Percentiles rank a stretch among this genome's conserved stretches.
Conservation (phyloP, 2,329 filamentous ascomycete species). For the Diaporthe eres region DNA sequence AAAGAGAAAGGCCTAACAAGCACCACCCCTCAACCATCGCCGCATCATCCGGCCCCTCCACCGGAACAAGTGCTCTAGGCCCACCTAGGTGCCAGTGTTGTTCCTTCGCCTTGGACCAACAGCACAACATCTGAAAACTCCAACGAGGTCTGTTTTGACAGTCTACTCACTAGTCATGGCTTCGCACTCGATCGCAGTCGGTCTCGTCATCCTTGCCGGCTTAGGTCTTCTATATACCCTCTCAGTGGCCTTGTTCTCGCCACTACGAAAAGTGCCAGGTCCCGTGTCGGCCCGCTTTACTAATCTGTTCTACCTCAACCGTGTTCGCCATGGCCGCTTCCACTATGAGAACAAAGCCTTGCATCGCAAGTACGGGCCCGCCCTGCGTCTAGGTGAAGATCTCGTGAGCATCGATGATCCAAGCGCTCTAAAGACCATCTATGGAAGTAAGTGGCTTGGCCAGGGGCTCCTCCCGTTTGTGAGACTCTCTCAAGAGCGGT, state of each 20-base stretch:
- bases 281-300: slow-evolving; percentile 60
- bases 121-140: not conserved
- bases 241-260: slow-evolving; percentile 44
- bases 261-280: slow-evolving; percentile 58
- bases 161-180: slow-evolving; percentile 6
- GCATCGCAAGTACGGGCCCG: slow-evolving; percentile 56
- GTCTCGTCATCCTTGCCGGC: not conserved
- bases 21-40: not conserved
- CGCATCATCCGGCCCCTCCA: slow-evolving; percentile 9
- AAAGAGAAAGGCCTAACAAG: too few species aligned
- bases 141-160: not conserved
- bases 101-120: not conserved
- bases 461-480: not conserved
- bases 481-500: not conserved
- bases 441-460: slow-evolving; percentile 48
- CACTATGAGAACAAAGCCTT: slow-evolving; percentile 56
- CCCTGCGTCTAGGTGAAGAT: slow-evolving; percentile 57
- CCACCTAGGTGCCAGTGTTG: not conserved
- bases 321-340: slow-evolving; percentile 54
- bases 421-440: slow-evolving; percentile 55
- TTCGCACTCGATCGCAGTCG: not conserved
- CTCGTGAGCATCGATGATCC: slow-evolving; percentile 57
- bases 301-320: slow-evolving; percentile 58
- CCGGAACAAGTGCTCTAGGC: not conserved
- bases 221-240: slow-evolving; percentile 20